Evolutionary conservation across 2,329 filamentous ascomycete species (phyloP).

Genomic region (Aureobasidium sp.): DNA sequence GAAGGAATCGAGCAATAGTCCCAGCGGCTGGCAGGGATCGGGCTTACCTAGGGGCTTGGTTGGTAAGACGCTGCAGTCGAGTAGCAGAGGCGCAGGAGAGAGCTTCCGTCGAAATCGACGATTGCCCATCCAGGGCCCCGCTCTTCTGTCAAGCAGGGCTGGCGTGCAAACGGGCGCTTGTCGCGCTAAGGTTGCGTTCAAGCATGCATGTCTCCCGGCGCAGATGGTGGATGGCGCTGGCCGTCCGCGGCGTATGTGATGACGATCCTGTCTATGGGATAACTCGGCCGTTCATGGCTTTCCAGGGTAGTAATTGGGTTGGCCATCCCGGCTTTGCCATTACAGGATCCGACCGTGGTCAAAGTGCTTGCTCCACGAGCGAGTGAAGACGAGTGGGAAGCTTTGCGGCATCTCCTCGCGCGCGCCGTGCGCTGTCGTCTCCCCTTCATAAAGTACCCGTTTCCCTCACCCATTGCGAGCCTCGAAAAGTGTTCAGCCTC

Average conservation of each 20-base stretch:
- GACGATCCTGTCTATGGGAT: constrained; percentile 3
- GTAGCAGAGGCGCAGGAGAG: background rate
- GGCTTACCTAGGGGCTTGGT: background rate
- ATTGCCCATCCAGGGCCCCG: constrained; percentile 7
- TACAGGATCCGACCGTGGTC: constrained; percentile 1
- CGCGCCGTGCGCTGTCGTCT: constrained; percentile 5
- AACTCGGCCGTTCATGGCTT: constrained; percentile 10
- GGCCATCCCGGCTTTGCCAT: constrained; percentile 6
- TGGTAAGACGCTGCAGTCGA: background rate
- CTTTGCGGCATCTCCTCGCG: constrained; percentile 10
- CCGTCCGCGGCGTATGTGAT: constrained; percentile 9
- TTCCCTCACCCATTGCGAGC: background rate
- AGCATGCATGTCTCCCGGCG: constrained; percentile 12
- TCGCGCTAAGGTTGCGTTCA: constrained; percentile 14
- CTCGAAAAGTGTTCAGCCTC: background rate
- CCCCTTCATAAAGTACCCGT: constrained; percentile 8
- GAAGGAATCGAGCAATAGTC: background rate
- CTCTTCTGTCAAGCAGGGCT: constrained; percentile 9
- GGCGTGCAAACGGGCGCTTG: constrained; percentile 4
- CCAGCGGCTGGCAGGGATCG: constrained; percentile 2
- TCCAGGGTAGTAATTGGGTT: constrained; percentile 7
- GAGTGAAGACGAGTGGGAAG: constrained; percentile 5
- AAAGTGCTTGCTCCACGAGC: constrained; percentile 11
- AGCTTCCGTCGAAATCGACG: background rate
- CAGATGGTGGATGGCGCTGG: constrained; percentile 2